Percentiles rank a stretch among this genome's conserved stretches.
These are phyloP conservation scores for Phytophthora sp. DNA, from an alignment of 352 stramenopile species.

Conservation along the genomic window DNA sequence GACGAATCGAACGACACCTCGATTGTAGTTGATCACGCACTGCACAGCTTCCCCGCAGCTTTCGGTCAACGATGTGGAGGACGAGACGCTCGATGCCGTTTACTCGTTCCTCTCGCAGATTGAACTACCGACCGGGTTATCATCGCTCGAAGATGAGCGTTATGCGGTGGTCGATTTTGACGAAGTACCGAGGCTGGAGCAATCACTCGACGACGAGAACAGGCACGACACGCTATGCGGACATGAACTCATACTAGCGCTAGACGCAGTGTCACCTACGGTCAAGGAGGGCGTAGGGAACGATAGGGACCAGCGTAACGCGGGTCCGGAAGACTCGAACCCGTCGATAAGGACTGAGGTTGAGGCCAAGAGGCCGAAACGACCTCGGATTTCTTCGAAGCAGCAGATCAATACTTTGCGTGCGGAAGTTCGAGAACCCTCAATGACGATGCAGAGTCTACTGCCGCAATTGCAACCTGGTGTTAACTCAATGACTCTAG, in stretches of 20 bases:
- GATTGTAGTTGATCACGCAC: constrained; percentile 12
- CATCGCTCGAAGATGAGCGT: neutral
- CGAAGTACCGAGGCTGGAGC: neutral
- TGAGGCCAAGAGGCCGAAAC: neutral
- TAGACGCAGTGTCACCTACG: neutral
- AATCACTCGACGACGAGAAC: neutral
- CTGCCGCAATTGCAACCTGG: neutral
- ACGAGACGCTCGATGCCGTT: constrained; percentile 26
- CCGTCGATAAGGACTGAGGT: neutral
- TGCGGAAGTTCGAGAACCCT: constrained; percentile 15
- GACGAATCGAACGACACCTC: constrained; percentile 10
- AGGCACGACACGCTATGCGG: neutral
- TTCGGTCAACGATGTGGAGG: constrained; percentile 1
- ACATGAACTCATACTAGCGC: neutral
- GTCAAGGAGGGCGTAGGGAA: neutral
- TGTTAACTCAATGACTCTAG: neutral
- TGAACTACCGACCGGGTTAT: constrained; percentile 12
- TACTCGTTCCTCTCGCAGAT: constrained; percentile 31
- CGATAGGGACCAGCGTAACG: neutral
- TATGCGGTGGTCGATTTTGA: neutral
- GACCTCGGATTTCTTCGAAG: constrained; percentile 20
- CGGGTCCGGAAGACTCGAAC: constrained; percentile 8
- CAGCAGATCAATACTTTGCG: constrained; percentile 21
- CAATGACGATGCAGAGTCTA: constrained; percentile 12
- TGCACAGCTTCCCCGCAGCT: neutral